Evolutionary conservation across 2,329 filamentous ascomycete species (phyloP).

Genomic region (Nigrospora sphaerica): DNA sequence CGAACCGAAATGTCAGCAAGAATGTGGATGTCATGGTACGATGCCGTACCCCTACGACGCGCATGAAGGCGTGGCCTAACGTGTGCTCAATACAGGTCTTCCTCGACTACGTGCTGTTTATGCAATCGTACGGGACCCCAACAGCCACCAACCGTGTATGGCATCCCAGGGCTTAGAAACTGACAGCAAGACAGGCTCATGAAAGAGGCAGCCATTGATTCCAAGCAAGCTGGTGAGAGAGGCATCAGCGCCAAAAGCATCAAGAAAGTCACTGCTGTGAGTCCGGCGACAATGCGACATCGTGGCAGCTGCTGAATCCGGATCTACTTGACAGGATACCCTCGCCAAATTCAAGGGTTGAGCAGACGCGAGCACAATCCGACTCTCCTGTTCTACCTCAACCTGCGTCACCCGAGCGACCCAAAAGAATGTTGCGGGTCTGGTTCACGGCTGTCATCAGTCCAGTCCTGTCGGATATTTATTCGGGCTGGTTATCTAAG

Average conservation of each 20-base stretch:
- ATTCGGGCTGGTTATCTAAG: too few relatives aligned
- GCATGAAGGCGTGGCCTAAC: slow-evolving; percentile 19
- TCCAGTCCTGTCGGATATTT: background rate
- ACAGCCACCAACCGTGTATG: too few relatives aligned
- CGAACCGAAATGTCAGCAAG: slow-evolving; percentile 71
- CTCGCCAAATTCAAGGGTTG: slow-evolving; percentile 63
- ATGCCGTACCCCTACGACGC: slow-evolving; percentile 8
- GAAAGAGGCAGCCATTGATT: slow-evolving; percentile 71
- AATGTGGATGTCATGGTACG: slow-evolving; percentile 78
- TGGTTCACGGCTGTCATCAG: background rate
- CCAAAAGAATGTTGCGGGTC: background rate
- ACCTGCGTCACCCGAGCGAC: background rate
- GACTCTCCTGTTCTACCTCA: background rate
- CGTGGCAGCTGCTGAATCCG: background rate
- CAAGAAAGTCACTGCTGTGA: slow-evolving; percentile 68
- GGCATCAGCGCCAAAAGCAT: slow-evolving; percentile 69
- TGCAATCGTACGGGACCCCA: slow-evolving; percentile 47
- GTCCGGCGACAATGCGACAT: slow-evolving; percentile 17
- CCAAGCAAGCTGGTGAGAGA: slow-evolving; percentile 67
- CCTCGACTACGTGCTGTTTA: slow-evolving; percentile 76
- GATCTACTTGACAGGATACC: slow-evolving; percentile 41
- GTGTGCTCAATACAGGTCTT: slow-evolving; percentile 54
- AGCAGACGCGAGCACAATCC: slow-evolving; percentile 13
- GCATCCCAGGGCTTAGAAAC: background rate
- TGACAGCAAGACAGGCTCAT: slow-evolving; percentile 49